Evolutionary conservation across 225 moss, liverwort and hornwort species (phyloP).

Genomic region (Physcomitrium patens): DNA sequence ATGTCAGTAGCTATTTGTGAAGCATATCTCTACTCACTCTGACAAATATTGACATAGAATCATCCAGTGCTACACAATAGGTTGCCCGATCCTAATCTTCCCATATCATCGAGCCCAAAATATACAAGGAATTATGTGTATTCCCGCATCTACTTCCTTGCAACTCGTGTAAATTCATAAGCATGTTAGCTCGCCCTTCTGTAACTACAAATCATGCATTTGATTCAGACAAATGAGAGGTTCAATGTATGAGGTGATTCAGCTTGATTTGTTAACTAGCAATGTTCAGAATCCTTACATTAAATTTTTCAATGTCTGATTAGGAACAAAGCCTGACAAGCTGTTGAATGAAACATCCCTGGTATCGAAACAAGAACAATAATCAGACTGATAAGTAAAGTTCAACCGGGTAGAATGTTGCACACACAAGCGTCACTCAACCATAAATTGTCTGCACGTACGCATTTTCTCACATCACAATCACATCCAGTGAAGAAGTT

Average conservation of each 20-base stretch:
- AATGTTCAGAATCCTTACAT: slow-evolving; percentile 40
- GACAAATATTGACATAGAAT: not conserved
- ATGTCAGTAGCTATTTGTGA: not conserved
- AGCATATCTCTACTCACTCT: not conserved
- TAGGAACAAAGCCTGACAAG: slow-evolving; percentile 59
- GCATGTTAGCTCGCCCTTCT: not conserved
- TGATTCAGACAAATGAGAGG: not conserved
- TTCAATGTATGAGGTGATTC: not conserved
- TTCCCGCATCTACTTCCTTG: not conserved
- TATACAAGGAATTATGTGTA: too few relatives aligned
- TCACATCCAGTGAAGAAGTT: not conserved
- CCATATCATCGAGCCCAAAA: too few relatives aligned
- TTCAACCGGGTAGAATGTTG: not conserved
- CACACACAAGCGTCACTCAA: not conserved
- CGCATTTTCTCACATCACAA: not conserved
- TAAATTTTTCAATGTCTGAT: slow-evolving; percentile 42
- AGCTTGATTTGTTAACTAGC: not conserved
- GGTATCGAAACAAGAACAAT: slow-evolving; percentile 16
- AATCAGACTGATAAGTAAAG: not conserved
- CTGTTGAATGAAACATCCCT: slow-evolving; percentile 68
- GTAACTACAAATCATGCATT: not conserved
- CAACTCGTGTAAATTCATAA: not conserved
- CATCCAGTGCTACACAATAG: not conserved
- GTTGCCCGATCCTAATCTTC: too few relatives aligned
- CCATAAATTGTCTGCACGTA: not conserved